These are phyloP conservation scores for Diphasiastrum complanatum DNA, from an alignment of 83 land plant species.

Conservation along the genomic window DNA sequence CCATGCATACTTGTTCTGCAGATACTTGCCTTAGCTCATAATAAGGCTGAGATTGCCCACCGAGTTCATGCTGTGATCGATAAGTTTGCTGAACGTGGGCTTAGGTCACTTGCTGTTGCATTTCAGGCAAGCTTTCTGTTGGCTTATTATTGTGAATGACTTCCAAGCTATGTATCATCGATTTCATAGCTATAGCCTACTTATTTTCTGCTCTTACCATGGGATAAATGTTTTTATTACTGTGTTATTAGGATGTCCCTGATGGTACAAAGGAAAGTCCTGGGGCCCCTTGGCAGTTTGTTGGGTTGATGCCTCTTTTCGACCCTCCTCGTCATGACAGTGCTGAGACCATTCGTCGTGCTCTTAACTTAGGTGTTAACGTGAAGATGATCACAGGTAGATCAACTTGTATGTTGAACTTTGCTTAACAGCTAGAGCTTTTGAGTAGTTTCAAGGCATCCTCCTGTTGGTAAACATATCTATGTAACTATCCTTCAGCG, in stretches of 20 bases:
- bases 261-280: constrained; percentile 43
- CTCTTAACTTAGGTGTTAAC: constrained; percentile 64
- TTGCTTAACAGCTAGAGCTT: too few species aligned
- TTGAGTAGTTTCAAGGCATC: too few species aligned
- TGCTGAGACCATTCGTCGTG: constrained; percentile 71
- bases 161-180: background rate
- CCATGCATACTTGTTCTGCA: background rate
- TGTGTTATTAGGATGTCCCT: constrained; percentile 49
- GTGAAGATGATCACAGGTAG: constrained; percentile 80
- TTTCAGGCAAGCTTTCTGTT: constrained; percentile 18
- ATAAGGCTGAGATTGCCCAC: constrained; percentile 21
- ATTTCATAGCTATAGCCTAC: background rate
- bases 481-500: too few species aligned
- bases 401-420: background rate
- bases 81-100: constrained; percentile 30
- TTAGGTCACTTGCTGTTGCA: constrained; percentile 30
- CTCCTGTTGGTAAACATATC: too few species aligned
- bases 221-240: too few species aligned
- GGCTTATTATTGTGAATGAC: background rate
- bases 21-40: constrained; percentile 23
- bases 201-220: background rate
- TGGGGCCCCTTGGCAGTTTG: constrained; percentile 59
- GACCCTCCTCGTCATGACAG: constrained; percentile 78
- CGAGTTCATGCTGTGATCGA: constrained; percentile 27
- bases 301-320: constrained; percentile 62